Percentiles rank a stretch among this genome's conserved stretches.
Evolutionary conservation across 164 flowering plant species (phyloP).

Genomic region (grape (Vitis vinifera)): DNA sequence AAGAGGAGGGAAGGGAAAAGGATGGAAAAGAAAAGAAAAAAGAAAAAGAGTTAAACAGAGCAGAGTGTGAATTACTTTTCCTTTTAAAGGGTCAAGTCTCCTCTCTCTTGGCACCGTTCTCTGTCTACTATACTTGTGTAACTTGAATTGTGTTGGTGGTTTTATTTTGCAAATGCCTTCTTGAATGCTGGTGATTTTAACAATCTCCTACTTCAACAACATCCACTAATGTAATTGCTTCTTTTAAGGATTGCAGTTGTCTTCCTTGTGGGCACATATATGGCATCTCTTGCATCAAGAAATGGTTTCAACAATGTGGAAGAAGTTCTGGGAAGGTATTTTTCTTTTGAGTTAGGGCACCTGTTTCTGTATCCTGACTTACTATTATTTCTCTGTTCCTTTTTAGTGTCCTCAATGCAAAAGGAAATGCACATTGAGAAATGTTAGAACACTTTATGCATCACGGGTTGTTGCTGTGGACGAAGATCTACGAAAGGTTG

Average conservation of each 20-base stretch:
- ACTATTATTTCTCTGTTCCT: neutral
- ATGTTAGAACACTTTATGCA: constrained; percentile 61
- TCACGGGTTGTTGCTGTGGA: constrained; percentile 51
- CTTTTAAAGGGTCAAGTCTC: too few relatives aligned
- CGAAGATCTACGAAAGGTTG: constrained; percentile 66
- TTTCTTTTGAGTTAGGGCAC: neutral
- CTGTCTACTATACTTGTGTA: too few relatives aligned
- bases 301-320: constrained; percentile 50
- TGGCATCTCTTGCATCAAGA: constrained; percentile 79
- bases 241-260: constrained; percentile 50
- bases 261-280: constrained; percentile 91
- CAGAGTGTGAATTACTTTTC: too few relatives aligned
- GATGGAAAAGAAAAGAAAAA: too few relatives aligned
- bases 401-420: constrained; percentile 90
- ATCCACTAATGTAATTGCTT: neutral
- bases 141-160: too few relatives aligned
- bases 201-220: too few relatives aligned
- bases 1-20: too few relatives aligned
- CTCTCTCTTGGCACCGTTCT: too few relatives aligned
- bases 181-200: too few relatives aligned
- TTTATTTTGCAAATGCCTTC: too few relatives aligned
- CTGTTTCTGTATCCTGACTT: neutral
- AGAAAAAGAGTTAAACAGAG: too few relatives aligned
- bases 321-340: constrained; percentile 50
- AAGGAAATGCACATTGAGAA: constrained; percentile 50